Evolutionary conservation across 345 rosid genomes (phyloP), one percentile per base, ranked within the genome.

Genomic region (Balakata baccata): DNA sequence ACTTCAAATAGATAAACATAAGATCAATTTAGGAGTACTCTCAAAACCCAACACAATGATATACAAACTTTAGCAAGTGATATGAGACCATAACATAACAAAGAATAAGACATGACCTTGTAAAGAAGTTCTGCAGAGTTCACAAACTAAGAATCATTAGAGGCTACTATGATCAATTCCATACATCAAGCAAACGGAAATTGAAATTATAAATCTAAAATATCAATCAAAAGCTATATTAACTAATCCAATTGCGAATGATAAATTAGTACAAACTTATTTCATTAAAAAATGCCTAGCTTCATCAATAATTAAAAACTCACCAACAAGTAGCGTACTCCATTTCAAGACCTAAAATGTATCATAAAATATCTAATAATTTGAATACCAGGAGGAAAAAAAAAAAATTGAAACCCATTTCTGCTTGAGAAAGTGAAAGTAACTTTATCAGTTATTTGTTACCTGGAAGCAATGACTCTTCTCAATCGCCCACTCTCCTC

Each of bases 401-500:
- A 20, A 14, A 4, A 12, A 6, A 22, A n/a, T 29, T 34, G 7
- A n/a, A 12, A 29, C 34, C 34, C 34, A 29, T 29, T 29, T 29
- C 34, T 29, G 34, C 34, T 29, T 29, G 34, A 29, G 34, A 29
- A 29, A 29, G 34, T 29, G 34, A n/a, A n/a, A 29, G 34, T 29
- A 29, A 12, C 54, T 7, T 71, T 14, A 43, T 5, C 34, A 50
- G 60, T 11, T 4, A 11, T 10, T 47, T 12, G 10, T 65, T 82
- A 93, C 99, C 96, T 89, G 3, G 94, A 93, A 72, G 97, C 92
- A 70, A 96, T 69, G 45, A 64, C 82, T 83, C 89, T 87, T 71
- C 90, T 85, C 77, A 84, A 83, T 60, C 99, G 76, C 14, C 98
- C 99, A 80, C 90, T 91, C 16, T 91, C 98, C 80, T 91, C 97